Base-by-base conservation (phyloP, 768 basidiomycete genomes). In the Hirschioporus abietinus region DNA sequence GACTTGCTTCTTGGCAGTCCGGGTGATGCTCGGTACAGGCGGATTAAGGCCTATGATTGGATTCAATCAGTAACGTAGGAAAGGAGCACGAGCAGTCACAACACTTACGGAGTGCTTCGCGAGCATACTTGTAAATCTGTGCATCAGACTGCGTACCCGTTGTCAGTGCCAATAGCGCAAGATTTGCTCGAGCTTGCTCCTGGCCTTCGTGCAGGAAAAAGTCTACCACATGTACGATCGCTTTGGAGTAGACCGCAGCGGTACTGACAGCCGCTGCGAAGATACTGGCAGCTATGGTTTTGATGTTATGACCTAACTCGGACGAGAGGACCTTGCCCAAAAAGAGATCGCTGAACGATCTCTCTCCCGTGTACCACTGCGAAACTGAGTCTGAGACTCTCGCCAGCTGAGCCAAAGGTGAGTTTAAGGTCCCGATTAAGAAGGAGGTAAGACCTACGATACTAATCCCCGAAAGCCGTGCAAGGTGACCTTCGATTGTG, bases 191-290 rank as follows among this genome's bases (percentile, higher is more conserved):
- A 27, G 72, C 71, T 23, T 57, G 18, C 12, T 61, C 64, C 5
- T 70, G 65, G 23, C n/a, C 36, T 6, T 66, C 78, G 10, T 80
- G 76, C 17, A 90, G 76, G 70, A 86, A 91, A 75, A 85, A 88
- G 71, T 89, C 78, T 63, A 91, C 78, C 25, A 88, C 80, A 65
- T 83, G 81, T 2, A 83, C 78, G 58, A 90, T 74, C 12, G 82
- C 80, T 63, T 86, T 80, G 0, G 86, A 86, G 76, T 85, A 88
- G 7, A 84, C 71, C 0, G 85, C 77, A 1, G 83, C 81, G 18
- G 86, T 85, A 6, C 87, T 86, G 15, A 89, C 80, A 18, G 81
- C 72, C 61, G 87, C 83, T 8, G 81, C 79, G 69, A 90, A 84
- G 8, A 86, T 75, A 27, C 78, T 77, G n/a, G 77, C 74, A 1